These are phyloP conservation scores for Alternaria arborescens DNA, from an alignment of 2,329 filamentous ascomycete genomes.

Conservation along the genomic window DNA sequence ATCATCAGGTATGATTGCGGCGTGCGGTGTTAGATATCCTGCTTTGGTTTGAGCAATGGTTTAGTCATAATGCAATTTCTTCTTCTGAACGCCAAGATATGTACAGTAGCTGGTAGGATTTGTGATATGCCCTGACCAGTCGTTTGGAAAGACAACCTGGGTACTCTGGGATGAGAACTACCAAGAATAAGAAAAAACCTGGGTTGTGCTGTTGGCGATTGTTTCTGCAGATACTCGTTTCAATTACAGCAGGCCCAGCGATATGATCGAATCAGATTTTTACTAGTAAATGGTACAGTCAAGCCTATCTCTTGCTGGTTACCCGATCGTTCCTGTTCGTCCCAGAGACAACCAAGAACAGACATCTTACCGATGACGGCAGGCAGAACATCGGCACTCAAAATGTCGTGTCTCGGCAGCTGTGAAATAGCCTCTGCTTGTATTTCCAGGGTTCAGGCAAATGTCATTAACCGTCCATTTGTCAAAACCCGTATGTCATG, in stretches of 20 bases:
- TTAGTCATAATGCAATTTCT: not conserved
- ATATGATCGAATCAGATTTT: not conserved
- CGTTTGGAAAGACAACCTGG: not conserved
- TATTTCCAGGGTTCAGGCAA: not conserved
- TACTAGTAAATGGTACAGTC: not conserved
- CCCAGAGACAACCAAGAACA: not conserved
- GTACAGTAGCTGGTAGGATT: not conserved
- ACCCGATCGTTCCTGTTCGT: not conserved
- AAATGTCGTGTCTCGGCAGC: not conserved
- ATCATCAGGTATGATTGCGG: conserved; percentile 37
- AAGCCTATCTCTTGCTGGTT: not conserved
- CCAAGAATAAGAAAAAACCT: not conserved
- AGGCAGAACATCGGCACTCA: not conserved
- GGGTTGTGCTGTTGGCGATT: not conserved
- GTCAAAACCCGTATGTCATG: not conserved
- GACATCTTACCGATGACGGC: not conserved
- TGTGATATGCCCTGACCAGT: not conserved
- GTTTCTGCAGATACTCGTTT: not conserved
- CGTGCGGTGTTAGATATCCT: conserved; percentile 7
- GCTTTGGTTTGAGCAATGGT: conserved; percentile 6
- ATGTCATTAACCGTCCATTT: not conserved
- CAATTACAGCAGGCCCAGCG: not conserved
- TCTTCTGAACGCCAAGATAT: not conserved
- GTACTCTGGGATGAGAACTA: too few relatives aligned
- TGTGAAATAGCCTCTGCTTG: too few relatives aligned